Evolutionary conservation across 192 early-diverging fungal genomes (phyloP), one percentile per base, ranked within the genome.

Genomic region (Podila verticillata): DNA sequence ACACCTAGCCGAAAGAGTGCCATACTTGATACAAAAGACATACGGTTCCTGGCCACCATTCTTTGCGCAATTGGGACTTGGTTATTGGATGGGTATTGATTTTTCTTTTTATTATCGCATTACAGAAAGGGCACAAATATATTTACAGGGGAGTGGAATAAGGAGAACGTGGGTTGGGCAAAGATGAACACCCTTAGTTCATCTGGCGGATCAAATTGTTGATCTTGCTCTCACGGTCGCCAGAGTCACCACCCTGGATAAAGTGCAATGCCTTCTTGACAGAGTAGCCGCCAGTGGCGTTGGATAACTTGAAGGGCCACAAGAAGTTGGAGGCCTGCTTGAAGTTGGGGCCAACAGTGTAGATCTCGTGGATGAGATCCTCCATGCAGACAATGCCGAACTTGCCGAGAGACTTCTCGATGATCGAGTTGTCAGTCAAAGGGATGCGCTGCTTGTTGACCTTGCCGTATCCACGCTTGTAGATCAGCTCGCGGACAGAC

Each of bases 401-500:
- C 84, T 95, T 92, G 84, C 97, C 97, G 48, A 99, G 91, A 72
- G 84, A 82, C 83, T 92, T 82, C 90, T 98, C 96, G 81, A 98
- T 93, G 87, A 99, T 90, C 63, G 91, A 78, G 93, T 99, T 99
- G 88, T 98, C 97, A 81, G 89, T 87, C 88, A 99, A 94, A 70
- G 97, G 94, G 75, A 98, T 91, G 74, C 98, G 93, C 89, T 98
- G 96, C 88, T 93, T 94, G 92, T 97, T 90, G 83, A 98, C 91
- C 95, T 99, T 99, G 81, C 91, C 97, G 86, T 96, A 98, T 70
- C 96, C 98, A 74, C 98, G 95, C 94, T 99, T 99, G 96, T 99
- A 99, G 90, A 99, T 91, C 61, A 99, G 89, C 90, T 99, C 98
- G 85, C 95, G 95, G 84, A 98, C 93, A 36, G 96, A 91, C 94